Evolutionary conservation across 345 rosid genomes (phyloP), one percentile per base, ranked within the genome.

Genomic region (Syzygium jambos): DNA sequence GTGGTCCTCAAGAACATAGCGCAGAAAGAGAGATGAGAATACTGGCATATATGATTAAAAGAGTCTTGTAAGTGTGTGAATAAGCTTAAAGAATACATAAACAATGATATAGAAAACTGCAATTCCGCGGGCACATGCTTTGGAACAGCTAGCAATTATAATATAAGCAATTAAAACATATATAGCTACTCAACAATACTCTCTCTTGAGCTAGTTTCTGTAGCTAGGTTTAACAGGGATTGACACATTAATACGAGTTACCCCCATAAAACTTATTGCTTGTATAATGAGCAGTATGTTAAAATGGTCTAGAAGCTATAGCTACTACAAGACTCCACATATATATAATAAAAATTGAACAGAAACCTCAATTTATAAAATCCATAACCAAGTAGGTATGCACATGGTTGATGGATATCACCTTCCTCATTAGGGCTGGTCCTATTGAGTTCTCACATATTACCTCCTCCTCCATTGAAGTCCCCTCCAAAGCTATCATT

Each of bases 381-480:
- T 85, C 38, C 57, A 85, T 85, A 11, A 49, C 53, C 56, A 49
- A 51, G 57, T 85, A n/a, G 57, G 61, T 85, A 52, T 84, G 59
- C 59, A 84, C 59, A 55, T 84, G 61, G 57, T 52, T n/a, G 49
- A 65, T 85, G 63, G 61, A 54, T 43, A 54, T 57, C 41, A 85
- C 86, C n/a, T 84, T 84, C 61, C 61, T 85, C 49, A 23, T 52
- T 52, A 54, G 57, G 46, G 63, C 86, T 85, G 46, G 34, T 85
- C 65, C 27, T 27, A 22, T 52, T 41, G 27, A 52, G 43, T 90
- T 93, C 95, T 94, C 89, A 95, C 92, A 90, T 87, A n/a, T 86
- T 90, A 52, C 90, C 95, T 68, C 94, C 95, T 91, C 91, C 95
- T 80, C 90, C 93, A 87, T 87, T 92, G 89, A 88, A 86, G 89